phyloP scores from a whole-genome alignment of 2,329 filamentous ascomycete genomes.

The Neofusicoccum laricinum region DNA sequence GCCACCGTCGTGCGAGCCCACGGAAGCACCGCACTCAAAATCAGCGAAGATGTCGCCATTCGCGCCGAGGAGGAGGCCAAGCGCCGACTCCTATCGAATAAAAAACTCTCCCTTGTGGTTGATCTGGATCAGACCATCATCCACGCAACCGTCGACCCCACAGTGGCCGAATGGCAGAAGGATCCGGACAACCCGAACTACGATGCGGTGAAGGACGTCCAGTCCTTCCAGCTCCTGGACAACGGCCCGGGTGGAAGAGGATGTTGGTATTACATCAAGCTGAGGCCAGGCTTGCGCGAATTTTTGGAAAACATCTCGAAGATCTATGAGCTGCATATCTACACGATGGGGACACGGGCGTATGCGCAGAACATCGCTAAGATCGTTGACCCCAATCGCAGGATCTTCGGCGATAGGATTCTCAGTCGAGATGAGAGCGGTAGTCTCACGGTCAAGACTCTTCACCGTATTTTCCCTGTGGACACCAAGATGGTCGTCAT shows the following conservation, averaged over 20 bases:
- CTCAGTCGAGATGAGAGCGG: conserved; percentile 97
- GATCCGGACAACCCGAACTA: conserved; percentile 89
- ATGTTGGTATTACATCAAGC: conserved; percentile 98
- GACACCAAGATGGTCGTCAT: conserved; percentile 99
- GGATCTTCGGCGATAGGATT: conserved; percentile 89
- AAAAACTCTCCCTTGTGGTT: conserved; percentile 89
- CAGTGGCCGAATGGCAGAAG: conserved; percentile 90
- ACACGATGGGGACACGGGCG: conserved; percentile 98
- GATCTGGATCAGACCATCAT: conserved; percentile 99
- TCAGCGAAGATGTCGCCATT: conserved; percentile 77
- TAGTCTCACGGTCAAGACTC: conserved; percentile 83
- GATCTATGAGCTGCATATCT: conserved; percentile 93
- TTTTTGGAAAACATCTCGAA: conserved; percentile 77
- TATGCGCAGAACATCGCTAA: conserved; percentile 90
- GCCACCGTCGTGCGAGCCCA: conserved; percentile 95
- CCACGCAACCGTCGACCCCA: conserved; percentile 95
- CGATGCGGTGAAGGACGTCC: conserved; percentile 83
- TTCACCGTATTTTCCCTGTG: conserved; percentile 89
- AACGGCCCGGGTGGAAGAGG: conserved; percentile 65
- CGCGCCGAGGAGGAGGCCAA: conserved; percentile 84
- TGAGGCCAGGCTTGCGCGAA: conserved; percentile 78
- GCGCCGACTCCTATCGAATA: conserved; percentile 71
- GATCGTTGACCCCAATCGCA: conserved; percentile 86
- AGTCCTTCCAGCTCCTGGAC: conserved; percentile 83
- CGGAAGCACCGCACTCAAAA: conserved; percentile 80